Base-by-base conservation (phyloP, 106 monocot species). In the Dioscorea zingiberensis region DNA sequence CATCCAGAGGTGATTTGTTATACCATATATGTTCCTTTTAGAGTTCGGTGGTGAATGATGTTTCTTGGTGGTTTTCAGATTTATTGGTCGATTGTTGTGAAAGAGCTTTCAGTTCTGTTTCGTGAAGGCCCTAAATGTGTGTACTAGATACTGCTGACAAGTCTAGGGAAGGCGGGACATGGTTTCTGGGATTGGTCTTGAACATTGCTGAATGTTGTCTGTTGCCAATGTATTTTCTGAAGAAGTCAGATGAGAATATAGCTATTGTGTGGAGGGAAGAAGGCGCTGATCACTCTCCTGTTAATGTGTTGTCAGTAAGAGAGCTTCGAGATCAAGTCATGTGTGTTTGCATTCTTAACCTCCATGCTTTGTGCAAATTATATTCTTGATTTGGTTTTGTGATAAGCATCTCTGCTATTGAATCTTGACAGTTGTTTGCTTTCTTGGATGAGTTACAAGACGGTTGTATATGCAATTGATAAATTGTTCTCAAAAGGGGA, bases 161-260 rank as follows among this genome's bases (percentile, higher is more conserved):
- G 44, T 81, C 79, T 15, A 85, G 78, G 70, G 62, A 72, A 60
- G 81, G 85, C 17, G 91, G 85, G 47, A 49, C 48, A 62, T 95
- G 95, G 95, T 72, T 95, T 10, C 85, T 80, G 11, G 87, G 73
- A 64, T 83, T 87, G 24, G 63, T 79, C 68, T 63, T 95, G 65
- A 95, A 91, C 73, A 88, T 88, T 48, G 85, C 91, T 44, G 91
- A 95, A 59, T 91, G 83, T 32, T 95, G 95, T 81, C 74, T 95
- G 27, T 25, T 79, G 27, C 95, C 95, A 32, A 51, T 73, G 49
- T 38, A 72, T 55, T 70, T 28, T 29, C 82, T 76, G 47, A 80
- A 78, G 54, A 85, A 59, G 58, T 74, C 69, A 30, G 91, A 91
- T 91, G 78, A 78, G 23, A 88, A 81, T 68, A 66, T 77, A 17